Conservation (phyloP, 148 eudicot species). For the Silene uniflora region DNA sequence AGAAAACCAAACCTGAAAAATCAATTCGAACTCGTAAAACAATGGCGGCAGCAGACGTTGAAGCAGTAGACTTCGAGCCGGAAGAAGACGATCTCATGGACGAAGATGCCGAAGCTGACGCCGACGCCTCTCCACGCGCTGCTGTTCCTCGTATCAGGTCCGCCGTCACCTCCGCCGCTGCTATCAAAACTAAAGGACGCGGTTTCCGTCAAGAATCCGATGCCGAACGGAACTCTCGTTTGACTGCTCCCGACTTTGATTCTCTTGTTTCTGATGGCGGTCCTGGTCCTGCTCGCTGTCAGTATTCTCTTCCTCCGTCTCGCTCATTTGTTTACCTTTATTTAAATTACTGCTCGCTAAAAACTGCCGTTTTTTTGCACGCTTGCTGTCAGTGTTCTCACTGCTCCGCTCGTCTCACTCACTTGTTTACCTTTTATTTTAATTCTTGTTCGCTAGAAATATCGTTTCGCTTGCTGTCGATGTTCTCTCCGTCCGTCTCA, state of each 20-base stretch:
- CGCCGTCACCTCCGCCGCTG: slow-evolving; percentile 60
- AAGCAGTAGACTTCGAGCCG: slow-evolving; percentile 82
- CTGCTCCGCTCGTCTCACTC: neutral
- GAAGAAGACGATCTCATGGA: slow-evolving; percentile 96
- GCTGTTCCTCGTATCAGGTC: slow-evolving; percentile 60
- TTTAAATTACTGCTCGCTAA: no score
- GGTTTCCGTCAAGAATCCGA: slow-evolving; percentile 59
- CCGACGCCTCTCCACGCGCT: slow-evolving; percentile 35
- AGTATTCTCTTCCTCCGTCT: slow-evolving; percentile 16
- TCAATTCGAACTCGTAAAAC: neutral
- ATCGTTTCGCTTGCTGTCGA: no score
- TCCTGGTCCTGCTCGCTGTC: slow-evolving; percentile 81
- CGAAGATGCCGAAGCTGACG: slow-evolving; percentile 66
- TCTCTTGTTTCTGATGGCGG: slow-evolving; percentile 71
- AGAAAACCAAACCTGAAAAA: neutral
- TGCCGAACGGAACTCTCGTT: slow-evolving; percentile 45
- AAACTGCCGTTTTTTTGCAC: no score
- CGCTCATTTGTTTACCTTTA: neutral
- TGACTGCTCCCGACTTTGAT: slow-evolving; percentile 55
- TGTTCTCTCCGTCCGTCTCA: neutral
- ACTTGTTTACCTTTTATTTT: no score
- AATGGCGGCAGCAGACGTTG: slow-evolving; percentile 68
- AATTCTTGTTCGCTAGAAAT: no score
- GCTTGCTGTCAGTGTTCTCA: no score
- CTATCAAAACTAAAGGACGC: slow-evolving; percentile 64